These are phyloP conservation scores for Balansia obtecta DNA, from an alignment of 2,329 filamentous ascomycete species.

Conservation along the genomic window DNA sequence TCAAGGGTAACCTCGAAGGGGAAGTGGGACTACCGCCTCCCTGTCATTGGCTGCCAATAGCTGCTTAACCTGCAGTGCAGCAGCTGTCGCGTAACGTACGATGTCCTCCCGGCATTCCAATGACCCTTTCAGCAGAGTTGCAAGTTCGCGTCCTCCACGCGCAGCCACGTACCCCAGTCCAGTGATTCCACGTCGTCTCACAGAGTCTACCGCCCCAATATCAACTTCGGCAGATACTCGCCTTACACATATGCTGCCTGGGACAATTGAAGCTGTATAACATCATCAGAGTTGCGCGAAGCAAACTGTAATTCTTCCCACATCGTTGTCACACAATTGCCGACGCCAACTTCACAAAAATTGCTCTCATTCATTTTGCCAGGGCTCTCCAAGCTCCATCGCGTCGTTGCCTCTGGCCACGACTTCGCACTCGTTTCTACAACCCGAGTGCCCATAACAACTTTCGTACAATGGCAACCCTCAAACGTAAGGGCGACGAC, in stretches of 20 bases:
- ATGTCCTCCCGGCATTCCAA: neutral
- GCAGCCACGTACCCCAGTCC: neutral
- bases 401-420: neutral
- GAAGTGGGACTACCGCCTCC: neutral
- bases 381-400: neutral
- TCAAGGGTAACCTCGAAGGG: neutral
- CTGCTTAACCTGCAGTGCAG: neutral
- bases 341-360: neutral
- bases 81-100: neutral
- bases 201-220: neutral
- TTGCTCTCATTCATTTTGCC: neutral
- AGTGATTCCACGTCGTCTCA: neutral
- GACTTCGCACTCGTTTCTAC: neutral
- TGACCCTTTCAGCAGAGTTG: neutral
- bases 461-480: slow-evolving; percentile 33
- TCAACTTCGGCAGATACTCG: too few species aligned
- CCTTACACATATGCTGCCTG: too few species aligned
- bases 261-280: neutral
- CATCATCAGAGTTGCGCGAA: neutral
- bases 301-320: neutral
- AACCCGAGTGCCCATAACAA: neutral
- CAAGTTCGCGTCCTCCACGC: neutral
- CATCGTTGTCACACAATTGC: neutral
- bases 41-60: neutral
- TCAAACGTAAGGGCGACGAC: slow-evolving; percentile 53